These are phyloP conservation scores for Lavandula angustifolia DNA, from an alignment of 257 asterid genomes.

Conservation along the genomic window DNA sequence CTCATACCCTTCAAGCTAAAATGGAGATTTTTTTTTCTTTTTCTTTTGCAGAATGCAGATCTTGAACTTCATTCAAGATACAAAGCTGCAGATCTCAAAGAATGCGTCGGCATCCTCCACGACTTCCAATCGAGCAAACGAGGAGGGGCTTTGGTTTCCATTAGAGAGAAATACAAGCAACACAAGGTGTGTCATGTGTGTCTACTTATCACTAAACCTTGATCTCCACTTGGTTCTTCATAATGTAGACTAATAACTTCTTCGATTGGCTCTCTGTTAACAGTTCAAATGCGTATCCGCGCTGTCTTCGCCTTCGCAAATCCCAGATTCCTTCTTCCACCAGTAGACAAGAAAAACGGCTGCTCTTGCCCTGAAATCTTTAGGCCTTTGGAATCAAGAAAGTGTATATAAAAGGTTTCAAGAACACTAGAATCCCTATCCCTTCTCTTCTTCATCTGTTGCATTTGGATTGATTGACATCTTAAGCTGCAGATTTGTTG, in stretches of 20 bases:
- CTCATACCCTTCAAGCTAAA: not conserved
- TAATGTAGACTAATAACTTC: constrained; percentile 15
- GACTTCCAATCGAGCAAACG: constrained; percentile 63
- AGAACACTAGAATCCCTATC: constrained; percentile 6
- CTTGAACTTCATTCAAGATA: constrained; percentile 59
- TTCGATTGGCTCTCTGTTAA: constrained; percentile 14
- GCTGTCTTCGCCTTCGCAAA: constrained; percentile 44
- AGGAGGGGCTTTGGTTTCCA: constrained; percentile 57
- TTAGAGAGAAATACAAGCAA: constrained; percentile 75
- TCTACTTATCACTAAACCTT: not conserved
- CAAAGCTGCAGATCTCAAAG: constrained; percentile 64
- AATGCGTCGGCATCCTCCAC: constrained; percentile 61
- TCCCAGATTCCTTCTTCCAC: constrained; percentile 56
- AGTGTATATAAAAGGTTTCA: constrained; percentile 33
- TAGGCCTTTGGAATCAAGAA: constrained; percentile 5
- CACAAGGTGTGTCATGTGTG: constrained; percentile 72
- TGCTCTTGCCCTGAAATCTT: not conserved
- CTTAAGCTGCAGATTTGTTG: no score
- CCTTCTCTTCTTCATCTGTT: not conserved
- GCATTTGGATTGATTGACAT: no score
- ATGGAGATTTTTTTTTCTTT: not conserved
- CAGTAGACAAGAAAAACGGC: constrained; percentile 21
- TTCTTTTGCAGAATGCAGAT: constrained; percentile 35
- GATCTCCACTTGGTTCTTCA: not conserved
- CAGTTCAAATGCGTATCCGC: constrained; percentile 80